Base-by-base conservation (phyloP, 2,329 filamentous ascomycete species). In the Corinectria fuckeliana region DNA sequence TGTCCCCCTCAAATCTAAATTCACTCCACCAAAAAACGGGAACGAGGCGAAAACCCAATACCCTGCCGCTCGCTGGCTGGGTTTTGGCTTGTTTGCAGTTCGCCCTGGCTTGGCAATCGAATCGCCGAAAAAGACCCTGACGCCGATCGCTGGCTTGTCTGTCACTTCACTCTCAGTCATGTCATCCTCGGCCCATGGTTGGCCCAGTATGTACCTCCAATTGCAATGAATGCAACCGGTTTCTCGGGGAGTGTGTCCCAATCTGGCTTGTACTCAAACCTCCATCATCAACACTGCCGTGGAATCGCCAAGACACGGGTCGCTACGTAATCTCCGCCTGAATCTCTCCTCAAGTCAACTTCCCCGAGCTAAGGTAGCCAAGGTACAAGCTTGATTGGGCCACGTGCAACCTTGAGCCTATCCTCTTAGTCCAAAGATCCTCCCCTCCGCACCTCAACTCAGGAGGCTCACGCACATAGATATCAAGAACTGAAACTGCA, bases 181-280 rank as follows among this genome's bases (percentile, higher is more conserved):
- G 66, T 69, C 66, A 68, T 39, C 41, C 34, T 56, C 16, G 16
- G 6, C 20, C 50, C 45, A 25, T 64, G 66, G 64, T 65, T 58
- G 50, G 49, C 53, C 39, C 14, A 38, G 16, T 18, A 44, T 20
- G 30, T 61, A 41, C 41, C 39, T 45, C 34, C 20, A 23, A 11
- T 26, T 30, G 49, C 39, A 20, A n/a, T 23, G n/a, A n/a, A 61
- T 55, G 30, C 42, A 47, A 51, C 38, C 26, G 28, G 38, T 25
- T 49, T 38, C 8, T 21, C 45, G 55, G 49, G 32, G 39, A 50
- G 58, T 54, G 55, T 38, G 44, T 39, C n/a, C 42, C 20, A 52
- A 34, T 36, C 14, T 49, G n/a, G 20, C 16, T 16, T 21, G n/a
- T 16, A 20, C 14, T 23, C 21, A 18, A 23, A 16, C 21, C 26